Base-by-base conservation (phyloP, 768 basidiomycete genomes). In the Rhizopogon vinicolor region DNA sequence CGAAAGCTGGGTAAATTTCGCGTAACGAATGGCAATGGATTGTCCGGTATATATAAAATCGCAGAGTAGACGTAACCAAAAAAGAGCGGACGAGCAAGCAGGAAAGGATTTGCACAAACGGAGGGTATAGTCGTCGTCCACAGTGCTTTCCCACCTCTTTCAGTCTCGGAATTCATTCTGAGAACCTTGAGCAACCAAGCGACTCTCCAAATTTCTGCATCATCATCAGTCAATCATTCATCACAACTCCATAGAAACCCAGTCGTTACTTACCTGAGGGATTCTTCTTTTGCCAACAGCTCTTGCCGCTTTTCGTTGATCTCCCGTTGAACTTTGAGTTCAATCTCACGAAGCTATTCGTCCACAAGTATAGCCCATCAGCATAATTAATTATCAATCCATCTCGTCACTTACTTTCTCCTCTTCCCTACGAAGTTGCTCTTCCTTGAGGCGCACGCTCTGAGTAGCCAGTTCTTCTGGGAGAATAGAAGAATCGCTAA, bases 251-350 rank as follows among this genome's bases (percentile, higher is more conserved):
- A 22, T 41, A 18, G 9, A 44, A 49, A 18, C 29, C 25, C 8
- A 16, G 52, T n/a, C 53, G 53, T 54, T 8, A 57, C 81, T 52
- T 58, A 90, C 89, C 89, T 83, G 64, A 93, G 88, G 43, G 91
- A 90, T 72, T 97, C 95, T 70, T 97, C 96, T 71, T 96, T 97
- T 41, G 96, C 97, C 65, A 97, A 75, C 58, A 98, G 75, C 68
- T 98, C 96, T 70, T 98, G 96, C 66, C 94, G 81, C 77, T 96
- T 95, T 78, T 98, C 91, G 68, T 91, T 92, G 72, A 99, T 93
- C 78, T 99, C 97, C 48, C 97, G 84, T 73, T 98, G 95, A 29
- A 98, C 93, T 72, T 93, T 95, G 72, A 98, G 83, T 72, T 99
- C 97, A 72, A 98, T 91, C 76, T 99, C 97, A 59, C 96, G 93